Conservation (phyloP, 139 green algal species). For the Coelastrella sp. region DNA sequence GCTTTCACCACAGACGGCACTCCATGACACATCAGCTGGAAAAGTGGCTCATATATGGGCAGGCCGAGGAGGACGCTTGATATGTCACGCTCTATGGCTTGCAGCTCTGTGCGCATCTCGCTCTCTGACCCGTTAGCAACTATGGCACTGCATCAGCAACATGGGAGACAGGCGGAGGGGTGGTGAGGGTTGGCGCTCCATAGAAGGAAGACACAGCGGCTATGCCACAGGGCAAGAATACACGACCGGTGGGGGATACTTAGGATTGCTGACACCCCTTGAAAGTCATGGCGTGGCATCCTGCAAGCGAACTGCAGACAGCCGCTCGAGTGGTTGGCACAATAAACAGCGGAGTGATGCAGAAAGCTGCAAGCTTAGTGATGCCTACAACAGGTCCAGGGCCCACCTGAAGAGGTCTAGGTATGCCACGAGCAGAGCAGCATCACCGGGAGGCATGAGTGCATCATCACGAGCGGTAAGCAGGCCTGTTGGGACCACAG, state of each 20-base stretch:
- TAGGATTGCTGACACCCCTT: too few species aligned
- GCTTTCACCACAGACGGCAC: slow-evolving; percentile 62
- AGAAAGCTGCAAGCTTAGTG: too few species aligned
- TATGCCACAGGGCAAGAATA: too few species aligned
- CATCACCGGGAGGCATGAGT: slow-evolving; percentile 62
- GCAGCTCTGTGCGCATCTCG: slow-evolving; percentile 44
- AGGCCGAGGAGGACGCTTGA: slow-evolving; percentile 51
- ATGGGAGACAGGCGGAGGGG: background rate
- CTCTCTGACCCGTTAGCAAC: background rate
- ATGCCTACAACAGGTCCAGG: too few species aligned
- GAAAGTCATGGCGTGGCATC: too few species aligned
- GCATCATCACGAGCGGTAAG: slow-evolving; percentile 44
- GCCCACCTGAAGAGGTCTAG: slow-evolving; percentile 50
- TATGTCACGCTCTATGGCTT: slow-evolving; percentile 19
- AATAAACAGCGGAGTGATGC: too few species aligned
- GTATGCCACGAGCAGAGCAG: slow-evolving; percentile 63
- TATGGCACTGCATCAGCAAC: background rate
- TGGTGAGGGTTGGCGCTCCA: background rate
- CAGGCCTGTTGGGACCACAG: slow-evolving; percentile 13
- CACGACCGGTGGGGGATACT: too few species aligned
- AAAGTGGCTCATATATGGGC: slow-evolving; percentile 79
- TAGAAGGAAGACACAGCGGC: too few species aligned
- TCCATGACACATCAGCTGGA: slow-evolving; percentile 87
- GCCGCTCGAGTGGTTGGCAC: too few species aligned
- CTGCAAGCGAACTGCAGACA: too few species aligned